Conservation (phyloP, 2,329 filamentous ascomycete genomes). For the Aureobasidium zeae region DNA sequence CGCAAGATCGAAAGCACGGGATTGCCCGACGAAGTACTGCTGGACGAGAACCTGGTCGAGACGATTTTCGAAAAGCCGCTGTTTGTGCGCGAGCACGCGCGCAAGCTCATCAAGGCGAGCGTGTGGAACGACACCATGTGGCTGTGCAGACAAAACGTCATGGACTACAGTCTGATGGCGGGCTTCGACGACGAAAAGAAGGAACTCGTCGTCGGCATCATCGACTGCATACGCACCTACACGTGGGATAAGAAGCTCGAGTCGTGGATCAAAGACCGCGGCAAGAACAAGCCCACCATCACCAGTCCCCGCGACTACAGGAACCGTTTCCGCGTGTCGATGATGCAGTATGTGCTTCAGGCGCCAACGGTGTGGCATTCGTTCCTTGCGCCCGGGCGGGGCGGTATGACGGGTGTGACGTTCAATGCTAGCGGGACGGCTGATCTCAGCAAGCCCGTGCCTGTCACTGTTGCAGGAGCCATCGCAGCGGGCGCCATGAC, state of each 20-base stretch:
- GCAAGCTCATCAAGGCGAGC: constrained; percentile 80
- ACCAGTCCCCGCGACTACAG: constrained; percentile 98
- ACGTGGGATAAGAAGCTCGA: constrained; percentile 99
- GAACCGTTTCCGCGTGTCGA: constrained; percentile 87
- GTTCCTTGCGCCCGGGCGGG: constrained; percentile 41
- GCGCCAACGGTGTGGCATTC: constrained; percentile 69
- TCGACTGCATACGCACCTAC: constrained; percentile 96
- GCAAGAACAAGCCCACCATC: constrained; percentile 80
- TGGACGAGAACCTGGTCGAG: constrained; percentile 98
- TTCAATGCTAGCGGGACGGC: constrained; percentile 18
- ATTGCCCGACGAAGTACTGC: constrained; percentile 87
- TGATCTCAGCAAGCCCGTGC: constrained; percentile 9
- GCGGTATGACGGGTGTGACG: constrained; percentile 26
- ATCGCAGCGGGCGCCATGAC: not conserved
- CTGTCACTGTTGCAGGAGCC: not conserved
- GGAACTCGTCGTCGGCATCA: constrained; percentile 93
- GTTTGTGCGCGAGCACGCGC: constrained; percentile 90
- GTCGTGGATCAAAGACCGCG: constrained; percentile 97
- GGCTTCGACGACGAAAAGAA: constrained; percentile 85
- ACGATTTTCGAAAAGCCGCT: constrained; percentile 97
- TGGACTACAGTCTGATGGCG: constrained; percentile 99
- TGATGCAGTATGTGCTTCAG: constrained; percentile 79
- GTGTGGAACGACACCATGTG: constrained; percentile 98
- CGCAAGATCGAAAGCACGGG: constrained; percentile 94
- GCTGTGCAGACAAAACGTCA: constrained; percentile 87